These are phyloP conservation scores for Aspergillus bombycis DNA, from an alignment of 2,329 filamentous ascomycete genomes.

Conservation along the genomic window DNA sequence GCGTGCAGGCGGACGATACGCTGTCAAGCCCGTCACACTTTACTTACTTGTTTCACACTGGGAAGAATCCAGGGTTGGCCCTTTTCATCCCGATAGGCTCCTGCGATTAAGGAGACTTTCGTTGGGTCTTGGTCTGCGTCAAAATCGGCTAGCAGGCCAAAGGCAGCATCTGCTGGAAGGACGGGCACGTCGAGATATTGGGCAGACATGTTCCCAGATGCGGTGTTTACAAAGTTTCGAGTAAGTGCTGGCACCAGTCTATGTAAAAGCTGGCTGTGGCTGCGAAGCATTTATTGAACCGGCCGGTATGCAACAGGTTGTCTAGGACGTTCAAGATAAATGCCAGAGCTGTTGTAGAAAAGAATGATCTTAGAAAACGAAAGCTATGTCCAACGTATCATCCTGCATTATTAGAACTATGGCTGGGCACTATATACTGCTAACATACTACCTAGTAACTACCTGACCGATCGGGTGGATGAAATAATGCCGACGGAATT, in stretches of 20 bases:
- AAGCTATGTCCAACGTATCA: neutral
- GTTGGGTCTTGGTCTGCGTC: constrained; percentile 26
- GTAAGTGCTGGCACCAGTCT: neutral
- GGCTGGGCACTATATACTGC: neutral
- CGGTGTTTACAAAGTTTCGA: neutral
- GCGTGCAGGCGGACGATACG: neutral
- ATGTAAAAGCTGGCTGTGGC: neutral
- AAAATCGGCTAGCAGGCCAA: constrained; percentile 30
- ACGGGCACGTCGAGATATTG: neutral
- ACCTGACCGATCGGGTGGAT: neutral
- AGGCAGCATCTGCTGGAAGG: constrained; percentile 17
- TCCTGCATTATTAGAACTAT: neutral
- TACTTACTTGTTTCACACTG: constrained; percentile 34
- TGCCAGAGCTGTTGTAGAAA: neutral
- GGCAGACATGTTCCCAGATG: neutral
- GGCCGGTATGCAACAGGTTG: too few relatives aligned
- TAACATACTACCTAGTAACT: neutral
- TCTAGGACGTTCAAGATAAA: too few relatives aligned
- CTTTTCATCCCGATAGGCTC: constrained; percentile 46
- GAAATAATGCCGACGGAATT: neutral
- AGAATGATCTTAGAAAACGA: neutral
- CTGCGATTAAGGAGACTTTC: constrained; percentile 45
- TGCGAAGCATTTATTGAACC: neutral
- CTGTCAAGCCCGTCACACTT: neutral
- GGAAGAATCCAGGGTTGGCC: constrained; percentile 44